phyloP scores from a whole-genome alignment of 306 rosid genomes.

The Rubus parviflorus region DNA sequence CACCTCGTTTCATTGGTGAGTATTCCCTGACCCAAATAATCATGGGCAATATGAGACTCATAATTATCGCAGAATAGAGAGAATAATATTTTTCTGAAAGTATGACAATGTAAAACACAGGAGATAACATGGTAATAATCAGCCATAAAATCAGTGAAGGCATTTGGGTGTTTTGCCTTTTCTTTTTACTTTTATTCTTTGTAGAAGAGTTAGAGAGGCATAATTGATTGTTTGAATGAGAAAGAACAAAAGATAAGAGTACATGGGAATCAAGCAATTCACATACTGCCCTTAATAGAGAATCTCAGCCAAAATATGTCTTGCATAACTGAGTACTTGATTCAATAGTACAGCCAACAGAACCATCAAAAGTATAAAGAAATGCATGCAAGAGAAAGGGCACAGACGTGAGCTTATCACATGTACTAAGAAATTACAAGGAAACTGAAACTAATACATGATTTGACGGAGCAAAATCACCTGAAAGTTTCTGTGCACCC shows the following conservation, averaged over 20 bases:
- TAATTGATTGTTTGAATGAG: constrained; percentile 8
- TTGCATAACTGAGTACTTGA: neutral
- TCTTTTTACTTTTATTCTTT: neutral
- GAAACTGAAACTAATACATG: constrained; percentile 15
- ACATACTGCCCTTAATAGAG: too few species aligned
- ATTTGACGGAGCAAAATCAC: constrained; percentile 50
- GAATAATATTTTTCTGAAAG: neutral
- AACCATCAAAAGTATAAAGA: neutral
- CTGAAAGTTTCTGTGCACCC: constrained; percentile 99
- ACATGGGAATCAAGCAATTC: neutral
- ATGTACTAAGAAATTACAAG: constrained; percentile 7
- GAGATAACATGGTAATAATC: neutral
- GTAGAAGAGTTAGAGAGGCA: neutral
- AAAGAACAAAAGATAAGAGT: neutral
- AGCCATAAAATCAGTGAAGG: neutral
- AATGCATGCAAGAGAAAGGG: neutral
- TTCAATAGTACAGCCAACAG: neutral
- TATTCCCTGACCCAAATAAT: constrained; percentile 69
- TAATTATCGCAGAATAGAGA: neutral
- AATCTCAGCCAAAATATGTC: neutral
- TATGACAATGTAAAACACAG: neutral
- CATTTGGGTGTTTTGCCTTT: neutral
- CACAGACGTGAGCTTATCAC: neutral
- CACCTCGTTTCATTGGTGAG: constrained; percentile 99
- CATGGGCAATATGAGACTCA: constrained; percentile 42